Base-by-base conservation (phyloP, 805 yeast species). In the Yamadazyma sp. region DNA sequence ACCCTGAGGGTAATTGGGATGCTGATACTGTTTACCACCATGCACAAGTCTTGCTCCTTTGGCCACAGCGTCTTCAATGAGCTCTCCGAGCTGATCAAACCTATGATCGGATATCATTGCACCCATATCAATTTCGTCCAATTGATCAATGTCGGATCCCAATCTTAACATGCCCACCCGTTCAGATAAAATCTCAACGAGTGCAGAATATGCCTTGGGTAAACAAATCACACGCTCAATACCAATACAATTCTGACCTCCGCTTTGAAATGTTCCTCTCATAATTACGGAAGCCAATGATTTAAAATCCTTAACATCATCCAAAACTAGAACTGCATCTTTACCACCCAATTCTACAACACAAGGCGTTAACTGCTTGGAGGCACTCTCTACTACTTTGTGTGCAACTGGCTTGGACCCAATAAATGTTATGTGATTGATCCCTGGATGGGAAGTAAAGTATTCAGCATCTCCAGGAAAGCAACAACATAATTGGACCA, bases 241-340 rank as follows among this genome's bases (percentile, higher is more conserved):
- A 25, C 99, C 98, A 53, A 93, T 93, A 66, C 99, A 93, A 58
- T 93, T 93, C 64, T 93, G 99, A 9, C 99, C 99, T 0, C 96
- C 85, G 37, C 95, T 84, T 64, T 93, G 99, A 68, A 91, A 93
- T 0, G 96, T 83, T 23, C 99, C 99, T 54, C 99, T 75, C 83
- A 93, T 75, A 26, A 93, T 74, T 17, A 89, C 80, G 11, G 96
- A 86, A 0, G 71, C 53, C 15, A 68, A 49, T 0, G 95, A 81
- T 19, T 64, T 54, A 18, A 64, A 47, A 46, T 81, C 78, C 45
- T 77, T 67, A 26, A 77, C 83, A 49, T 87, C 93, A 53, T 91
- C 97, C 47, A 93, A 72, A 3, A 90, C 88, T 35, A 93, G 73
- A 14, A 88, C 78, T 0, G 97, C 84, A 59, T 93, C 99, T 54